A percentile compares a stretch with the other conserved stretches of the same genome.
Evolutionary conservation across 2,329 filamentous ascomycete genomes (phyloP).

Genomic region (Diaporthe sp.): DNA sequence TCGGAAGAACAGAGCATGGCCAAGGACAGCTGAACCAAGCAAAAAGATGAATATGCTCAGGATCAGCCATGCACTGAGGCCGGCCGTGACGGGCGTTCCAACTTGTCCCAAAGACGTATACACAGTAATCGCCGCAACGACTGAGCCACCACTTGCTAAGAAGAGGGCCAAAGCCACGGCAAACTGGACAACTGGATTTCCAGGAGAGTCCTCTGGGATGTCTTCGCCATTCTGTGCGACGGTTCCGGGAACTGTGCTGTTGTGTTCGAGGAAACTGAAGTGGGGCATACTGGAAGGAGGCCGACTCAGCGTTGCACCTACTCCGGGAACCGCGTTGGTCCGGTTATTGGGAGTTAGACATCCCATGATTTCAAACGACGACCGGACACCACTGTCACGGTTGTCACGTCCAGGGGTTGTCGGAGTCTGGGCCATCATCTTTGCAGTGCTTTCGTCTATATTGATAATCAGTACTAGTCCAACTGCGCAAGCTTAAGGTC

Average conservation of each 20-base stretch:
- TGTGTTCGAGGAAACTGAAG: accelerated
- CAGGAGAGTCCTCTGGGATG: no score
- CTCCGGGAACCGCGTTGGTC: background rate
- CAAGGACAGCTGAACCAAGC: background rate
- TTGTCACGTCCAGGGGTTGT: accelerated
- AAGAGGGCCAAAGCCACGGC: background rate
- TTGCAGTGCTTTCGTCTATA: background rate
- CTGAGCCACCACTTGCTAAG: background rate
- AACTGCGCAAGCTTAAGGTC: background rate
- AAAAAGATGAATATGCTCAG: background rate
- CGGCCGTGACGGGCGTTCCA: background rate
- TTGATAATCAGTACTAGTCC: background rate
- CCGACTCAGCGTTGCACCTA: background rate
- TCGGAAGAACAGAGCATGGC: background rate
- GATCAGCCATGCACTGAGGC: background rate
- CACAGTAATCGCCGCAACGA: background rate
- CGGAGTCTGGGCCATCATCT: no score
- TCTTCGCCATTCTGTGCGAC: background rate
- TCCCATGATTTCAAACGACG: conserved; percentile 30
- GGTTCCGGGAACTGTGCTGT: no score
- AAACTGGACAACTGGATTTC: no score
- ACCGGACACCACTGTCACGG: background rate
- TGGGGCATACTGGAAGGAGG: background rate
- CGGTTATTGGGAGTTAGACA: background rate
- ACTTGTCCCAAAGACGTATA: background rate